These are phyloP conservation scores for Ophiostoma populinum DNA, from an alignment of 2,329 filamentous ascomycete genomes.

Conservation along the genomic window DNA sequence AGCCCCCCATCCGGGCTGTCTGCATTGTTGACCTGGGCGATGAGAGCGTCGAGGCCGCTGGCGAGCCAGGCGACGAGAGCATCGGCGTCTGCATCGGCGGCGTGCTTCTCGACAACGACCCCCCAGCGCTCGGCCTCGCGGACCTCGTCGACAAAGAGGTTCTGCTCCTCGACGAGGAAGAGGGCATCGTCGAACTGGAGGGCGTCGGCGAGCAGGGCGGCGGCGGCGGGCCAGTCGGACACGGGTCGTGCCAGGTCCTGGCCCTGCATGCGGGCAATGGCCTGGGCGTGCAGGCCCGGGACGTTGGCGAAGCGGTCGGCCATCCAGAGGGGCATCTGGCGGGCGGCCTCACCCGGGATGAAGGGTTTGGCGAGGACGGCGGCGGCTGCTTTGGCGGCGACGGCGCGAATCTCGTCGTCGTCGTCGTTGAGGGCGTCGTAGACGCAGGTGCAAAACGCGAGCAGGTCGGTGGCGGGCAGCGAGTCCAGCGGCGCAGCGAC, in stretches of 20 bases:
- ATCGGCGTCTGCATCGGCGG: conserved; percentile 8
- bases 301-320: conserved; percentile 17
- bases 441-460: conserved; percentile 45
- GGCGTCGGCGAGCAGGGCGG: conserved; percentile 25
- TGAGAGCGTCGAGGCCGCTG: conserved; percentile 29
- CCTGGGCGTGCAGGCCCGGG: conserved; percentile 22
- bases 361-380: conserved; percentile 26
- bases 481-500: neutral
- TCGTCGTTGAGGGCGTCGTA: conserved; percentile 76
- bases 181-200: conserved; percentile 46
- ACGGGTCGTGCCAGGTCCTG: conserved; percentile 5
- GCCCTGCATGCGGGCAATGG: conserved; percentile 26
- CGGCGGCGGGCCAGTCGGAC: conserved; percentile 16
- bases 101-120: conserved; percentile 23
- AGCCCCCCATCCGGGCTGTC: conserved; percentile 46
- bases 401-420: conserved; percentile 69
- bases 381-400: conserved; percentile 35
- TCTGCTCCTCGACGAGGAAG: conserved; percentile 82
- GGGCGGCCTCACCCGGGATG: conserved; percentile 30
- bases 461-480: conserved; percentile 17
- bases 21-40: conserved; percentile 14
- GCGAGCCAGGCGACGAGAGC: conserved; percentile 29
- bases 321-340: conserved; percentile 27
- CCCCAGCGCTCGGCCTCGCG: conserved; percentile 58
- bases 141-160: conserved; percentile 77